These are phyloP conservation scores for Chaetomium sp. DNA, from an alignment of 2,329 filamentous ascomycete species.

Conservation along the genomic window DNA sequence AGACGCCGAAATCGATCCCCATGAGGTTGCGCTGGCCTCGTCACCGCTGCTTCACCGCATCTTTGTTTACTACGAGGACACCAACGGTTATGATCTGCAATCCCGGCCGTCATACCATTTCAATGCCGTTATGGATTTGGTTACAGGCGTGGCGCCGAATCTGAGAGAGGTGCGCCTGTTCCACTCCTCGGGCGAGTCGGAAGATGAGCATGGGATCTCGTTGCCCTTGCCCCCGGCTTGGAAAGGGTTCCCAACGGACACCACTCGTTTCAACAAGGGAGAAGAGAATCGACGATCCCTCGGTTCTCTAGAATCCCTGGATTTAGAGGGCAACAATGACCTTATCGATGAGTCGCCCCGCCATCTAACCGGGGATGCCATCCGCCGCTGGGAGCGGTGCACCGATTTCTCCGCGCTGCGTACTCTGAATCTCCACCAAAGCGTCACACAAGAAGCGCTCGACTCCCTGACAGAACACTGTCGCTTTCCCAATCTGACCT, in stretches of 20 bases:
- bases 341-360: neutral
- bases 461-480: too few relatives aligned
- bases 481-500: neutral
- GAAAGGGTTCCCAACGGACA: neutral
- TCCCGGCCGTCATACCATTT: neutral
- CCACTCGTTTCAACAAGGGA: too few relatives aligned
- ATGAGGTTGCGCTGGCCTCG: neutral
- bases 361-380: neutral
- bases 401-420: neutral
- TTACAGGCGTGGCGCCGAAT: too few relatives aligned
- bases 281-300: neutral
- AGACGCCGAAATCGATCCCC: neutral
- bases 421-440: neutral
- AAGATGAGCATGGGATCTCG: too few relatives aligned
- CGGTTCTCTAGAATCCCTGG: neutral
- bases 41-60: neutral
- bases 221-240: neutral
- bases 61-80: neutral
- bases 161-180: too few relatives aligned
- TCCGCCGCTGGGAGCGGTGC: neutral
- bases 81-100: neutral
- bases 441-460: neutral
- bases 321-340: neutral
- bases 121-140: too few relatives aligned
- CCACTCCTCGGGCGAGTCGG: too few relatives aligned